Conservation (phyloP, 176 grass and related monocot species). For the Lolium multiflorum region DNA sequence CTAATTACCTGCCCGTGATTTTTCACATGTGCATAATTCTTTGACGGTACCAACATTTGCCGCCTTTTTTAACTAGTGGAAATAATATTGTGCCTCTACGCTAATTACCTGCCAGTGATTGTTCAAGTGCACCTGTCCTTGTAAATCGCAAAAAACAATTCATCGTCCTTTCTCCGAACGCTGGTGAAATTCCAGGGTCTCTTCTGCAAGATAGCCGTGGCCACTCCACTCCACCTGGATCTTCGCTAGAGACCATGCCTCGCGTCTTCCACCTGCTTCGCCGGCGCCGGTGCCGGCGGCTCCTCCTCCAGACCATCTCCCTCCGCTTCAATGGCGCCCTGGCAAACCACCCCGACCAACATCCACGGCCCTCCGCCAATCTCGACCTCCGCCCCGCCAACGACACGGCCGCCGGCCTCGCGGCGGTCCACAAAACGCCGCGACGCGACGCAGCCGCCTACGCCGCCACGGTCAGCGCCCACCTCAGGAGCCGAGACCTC, state of each 20-base stretch:
- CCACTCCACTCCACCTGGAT: background rate
- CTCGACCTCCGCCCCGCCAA: background rate
- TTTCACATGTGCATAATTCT: no score
- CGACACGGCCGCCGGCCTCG: background rate
- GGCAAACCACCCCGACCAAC: background rate
- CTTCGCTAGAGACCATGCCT: background rate
- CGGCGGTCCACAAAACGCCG: background rate
- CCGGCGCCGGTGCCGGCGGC: constrained; percentile 11
- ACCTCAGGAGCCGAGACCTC: background rate
- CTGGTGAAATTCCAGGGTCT: background rate
- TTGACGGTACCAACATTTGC: no score
- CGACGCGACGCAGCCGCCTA: background rate
- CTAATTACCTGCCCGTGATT: no score
- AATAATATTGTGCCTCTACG: no score
- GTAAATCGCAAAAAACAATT: no score
- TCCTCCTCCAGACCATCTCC: background rate
- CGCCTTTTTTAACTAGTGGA: no score
- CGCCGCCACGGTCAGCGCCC: constrained; percentile 10
- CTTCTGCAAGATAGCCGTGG: background rate
- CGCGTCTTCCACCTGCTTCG: background rate
- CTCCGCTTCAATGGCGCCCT: background rate
- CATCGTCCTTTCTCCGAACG: no score
- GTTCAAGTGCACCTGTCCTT: no score
- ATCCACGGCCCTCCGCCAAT: background rate
- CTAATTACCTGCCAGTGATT: no score